Evolutionary conservation across 2,329 filamentous ascomycete species (phyloP).

Genomic region (Penicillium oxalicum): DNA sequence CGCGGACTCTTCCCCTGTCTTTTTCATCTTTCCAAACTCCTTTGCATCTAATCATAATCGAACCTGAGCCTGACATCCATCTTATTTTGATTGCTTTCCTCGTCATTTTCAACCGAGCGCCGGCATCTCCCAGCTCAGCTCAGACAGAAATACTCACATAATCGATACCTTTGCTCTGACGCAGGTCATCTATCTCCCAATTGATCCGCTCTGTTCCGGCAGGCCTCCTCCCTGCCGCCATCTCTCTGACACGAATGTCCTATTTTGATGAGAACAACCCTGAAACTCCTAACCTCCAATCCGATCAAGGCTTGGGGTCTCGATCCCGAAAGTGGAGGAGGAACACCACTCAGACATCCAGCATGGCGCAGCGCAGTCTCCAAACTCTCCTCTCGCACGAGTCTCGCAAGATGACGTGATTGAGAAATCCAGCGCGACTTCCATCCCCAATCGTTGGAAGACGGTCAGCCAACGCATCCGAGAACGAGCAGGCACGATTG

Average conservation of each 20-base stretch:
- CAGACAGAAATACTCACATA: too few species aligned
- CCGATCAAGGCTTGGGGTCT: neutral
- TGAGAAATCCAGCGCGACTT: slow-evolving; percentile 6
- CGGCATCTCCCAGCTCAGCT: too few species aligned
- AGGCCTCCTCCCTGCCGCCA: neutral
- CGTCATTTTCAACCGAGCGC: too few species aligned
- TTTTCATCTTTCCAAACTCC: too few species aligned
- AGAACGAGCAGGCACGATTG: slow-evolving; percentile 15
- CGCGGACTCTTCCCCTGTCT: too few species aligned
- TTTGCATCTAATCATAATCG: too few species aligned
- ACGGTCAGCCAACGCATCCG: slow-evolving; percentile 17
- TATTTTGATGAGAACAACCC: slow-evolving; percentile 8
- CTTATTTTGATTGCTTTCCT: too few species aligned
- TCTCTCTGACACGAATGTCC: neutral
- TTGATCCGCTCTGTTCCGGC: slow-evolving; percentile 1
- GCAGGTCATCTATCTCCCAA: neutral
- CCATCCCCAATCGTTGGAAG: slow-evolving; percentile 15
- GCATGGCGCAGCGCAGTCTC: too few species aligned
- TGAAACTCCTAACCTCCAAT: slow-evolving; percentile 4
- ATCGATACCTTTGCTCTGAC: too few species aligned
- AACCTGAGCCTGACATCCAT: too few species aligned
- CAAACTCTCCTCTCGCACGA: neutral
- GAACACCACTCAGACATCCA: neutral
- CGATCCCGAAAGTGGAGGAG: neutral
- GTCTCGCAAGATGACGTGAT: slow-evolving; percentile 3